phyloP scores from a whole-genome alignment of 2,329 filamentous ascomycete species.

The Aspergillus brasiliensis region DNA sequence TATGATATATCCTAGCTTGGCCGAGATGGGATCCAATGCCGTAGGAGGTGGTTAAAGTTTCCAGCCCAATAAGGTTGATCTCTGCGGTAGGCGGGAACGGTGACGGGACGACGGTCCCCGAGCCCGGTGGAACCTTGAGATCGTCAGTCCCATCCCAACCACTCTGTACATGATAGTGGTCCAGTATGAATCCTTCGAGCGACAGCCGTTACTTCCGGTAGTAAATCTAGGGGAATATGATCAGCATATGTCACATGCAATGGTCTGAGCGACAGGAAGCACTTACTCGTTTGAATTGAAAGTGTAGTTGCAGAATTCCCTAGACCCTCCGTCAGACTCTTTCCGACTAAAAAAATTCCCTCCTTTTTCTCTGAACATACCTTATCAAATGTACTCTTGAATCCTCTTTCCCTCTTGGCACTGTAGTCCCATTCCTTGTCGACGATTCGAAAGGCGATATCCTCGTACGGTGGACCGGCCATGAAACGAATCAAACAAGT shows the following conservation, averaged over 20 bases:
- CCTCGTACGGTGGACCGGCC: conserved; percentile 92
- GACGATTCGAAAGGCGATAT: conserved; percentile 94
- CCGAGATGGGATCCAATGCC: conserved; percentile 16
- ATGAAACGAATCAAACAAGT: conserved; percentile 96
- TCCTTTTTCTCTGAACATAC: conserved; percentile 52
- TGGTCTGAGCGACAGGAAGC: neutral
- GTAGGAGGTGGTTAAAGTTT: conserved; percentile 24
- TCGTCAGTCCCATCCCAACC: neutral
- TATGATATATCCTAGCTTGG: conserved; percentile 24
- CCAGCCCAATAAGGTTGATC: conserved; percentile 28
- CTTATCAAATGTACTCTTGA: conserved; percentile 97
- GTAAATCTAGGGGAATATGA: conserved; percentile 42
- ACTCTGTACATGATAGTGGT: neutral
- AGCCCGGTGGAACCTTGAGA: neutral
- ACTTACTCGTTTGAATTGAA: conserved; percentile 94
- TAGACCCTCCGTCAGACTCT: conserved; percentile 39
- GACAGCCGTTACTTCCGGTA: conserved; percentile 47
- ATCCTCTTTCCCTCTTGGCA: conserved; percentile 89
- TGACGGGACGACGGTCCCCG: neutral
- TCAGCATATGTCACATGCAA: conserved; percentile 1
- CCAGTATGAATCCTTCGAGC: neutral
- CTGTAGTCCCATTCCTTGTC: conserved; percentile 99
- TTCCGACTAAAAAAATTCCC: neutral
- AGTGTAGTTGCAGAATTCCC: conserved; percentile 95
- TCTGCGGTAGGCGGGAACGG: neutral